Conservation (phyloP, 139 green algal genomes). For the Chlamydomonas schloesseri region DNA sequence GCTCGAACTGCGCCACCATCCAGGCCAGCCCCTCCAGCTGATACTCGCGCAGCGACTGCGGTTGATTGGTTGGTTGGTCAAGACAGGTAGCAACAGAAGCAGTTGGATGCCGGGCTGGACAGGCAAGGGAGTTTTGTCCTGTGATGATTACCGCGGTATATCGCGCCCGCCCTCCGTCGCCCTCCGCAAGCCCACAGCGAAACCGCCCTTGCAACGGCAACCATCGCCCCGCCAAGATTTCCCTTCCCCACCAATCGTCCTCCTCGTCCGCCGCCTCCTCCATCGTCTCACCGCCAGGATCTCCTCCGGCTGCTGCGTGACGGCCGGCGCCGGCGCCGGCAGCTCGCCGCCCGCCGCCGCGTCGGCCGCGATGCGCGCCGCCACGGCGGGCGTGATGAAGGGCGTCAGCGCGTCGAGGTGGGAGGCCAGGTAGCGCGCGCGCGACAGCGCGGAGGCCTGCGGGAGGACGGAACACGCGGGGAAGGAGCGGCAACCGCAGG, state of each 20-base stretch:
- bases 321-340: not conserved
- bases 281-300: constrained; percentile 23
- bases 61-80: constrained; percentile 39
- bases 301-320: constrained; percentile 52
- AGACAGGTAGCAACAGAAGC: not conserved
- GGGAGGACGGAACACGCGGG: no score
- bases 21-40: constrained; percentile 82
- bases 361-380: not conserved
- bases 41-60: constrained; percentile 80
- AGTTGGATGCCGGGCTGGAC: no score
- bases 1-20: constrained; percentile 72
- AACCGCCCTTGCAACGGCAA: no score
- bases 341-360: not conserved
- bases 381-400: constrained; percentile 65
- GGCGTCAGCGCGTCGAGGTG: constrained; percentile 65
- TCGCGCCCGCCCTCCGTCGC: no score
- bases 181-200: no score
- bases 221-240: no score
- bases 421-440: constrained; percentile 55
- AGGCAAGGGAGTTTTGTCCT: no score
- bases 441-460: constrained; percentile 21
- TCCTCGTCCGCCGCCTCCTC: no score
- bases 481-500: no score
- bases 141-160: no score
- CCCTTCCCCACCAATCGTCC: no score